These are phyloP conservation scores for Capsicum rhomboideum DNA, from an alignment of 257 asterid genomes.

Conservation along the genomic window DNA sequence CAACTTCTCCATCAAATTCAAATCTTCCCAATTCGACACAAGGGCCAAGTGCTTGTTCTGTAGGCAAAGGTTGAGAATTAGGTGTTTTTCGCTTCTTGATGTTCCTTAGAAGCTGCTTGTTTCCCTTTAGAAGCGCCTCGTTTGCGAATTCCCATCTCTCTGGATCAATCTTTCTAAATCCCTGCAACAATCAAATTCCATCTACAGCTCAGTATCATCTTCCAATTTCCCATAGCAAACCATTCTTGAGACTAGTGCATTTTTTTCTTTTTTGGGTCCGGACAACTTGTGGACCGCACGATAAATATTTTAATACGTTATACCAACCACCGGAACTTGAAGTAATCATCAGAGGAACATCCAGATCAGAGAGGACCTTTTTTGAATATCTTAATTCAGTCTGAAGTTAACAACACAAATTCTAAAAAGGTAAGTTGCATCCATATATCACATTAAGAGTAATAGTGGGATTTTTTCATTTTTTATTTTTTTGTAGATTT, in stretches of 20 bases:
- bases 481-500: not conserved
- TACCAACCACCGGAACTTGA: not conserved
- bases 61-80: conserved; percentile 9
- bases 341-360: not conserved
- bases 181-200: conserved; percentile 48
- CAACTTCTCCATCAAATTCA: conserved; percentile 44
- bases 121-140: conserved; percentile 56
- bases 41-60: conserved; percentile 28
- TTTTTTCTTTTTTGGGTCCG: not conserved
- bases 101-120: conserved; percentile 47
- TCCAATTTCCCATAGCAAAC: not conserved
- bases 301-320: not conserved
- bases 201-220: not conserved
- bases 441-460: not conserved
- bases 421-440: not conserved
- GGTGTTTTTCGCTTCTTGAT: conserved; percentile 51
- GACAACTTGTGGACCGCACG: not conserved
- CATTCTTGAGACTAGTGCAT: not conserved
- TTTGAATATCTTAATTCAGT: not conserved
- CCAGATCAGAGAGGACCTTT: not conserved
- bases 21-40: conserved; percentile 54
- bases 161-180: conserved; percentile 80
- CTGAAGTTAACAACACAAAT: not conserved
- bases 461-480: not conserved
- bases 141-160: conserved; percentile 89